These are phyloP conservation scores for Nicotiana rustica DNA, from an alignment of 305 asterid species.

Conservation along the genomic window DNA sequence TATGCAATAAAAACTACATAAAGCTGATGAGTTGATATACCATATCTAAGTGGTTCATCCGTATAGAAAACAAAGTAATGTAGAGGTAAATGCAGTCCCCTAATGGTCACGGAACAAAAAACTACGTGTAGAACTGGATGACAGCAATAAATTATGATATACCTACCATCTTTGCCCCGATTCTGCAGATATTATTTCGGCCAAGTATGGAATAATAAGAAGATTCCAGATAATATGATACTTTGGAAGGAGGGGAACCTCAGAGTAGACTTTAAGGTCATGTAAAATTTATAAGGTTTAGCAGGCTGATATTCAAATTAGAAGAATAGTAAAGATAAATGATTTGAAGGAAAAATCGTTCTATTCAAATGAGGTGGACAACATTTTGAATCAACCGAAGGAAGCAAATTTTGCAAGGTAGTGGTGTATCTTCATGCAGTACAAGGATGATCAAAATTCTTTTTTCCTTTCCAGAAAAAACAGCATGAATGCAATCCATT, in stretches of 20 bases:
- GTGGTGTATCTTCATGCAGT: background rate
- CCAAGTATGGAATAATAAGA: background rate
- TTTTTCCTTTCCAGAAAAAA: background rate
- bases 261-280: background rate
- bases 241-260: background rate
- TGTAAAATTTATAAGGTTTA: background rate
- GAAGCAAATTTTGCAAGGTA: background rate
- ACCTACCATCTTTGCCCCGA: background rate
- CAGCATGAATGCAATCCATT: background rate
- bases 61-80: conserved; percentile 11
- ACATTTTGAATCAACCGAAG: background rate
- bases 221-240: background rate
- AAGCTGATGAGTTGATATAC: background rate
- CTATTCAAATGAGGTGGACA: background rate
- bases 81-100: background rate
- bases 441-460: background rate
- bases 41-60: background rate
- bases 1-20: background rate
- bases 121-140: background rate
- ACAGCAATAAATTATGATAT: background rate
- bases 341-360: background rate
- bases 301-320: background rate
- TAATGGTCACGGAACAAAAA: background rate
- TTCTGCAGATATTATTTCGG: background rate
- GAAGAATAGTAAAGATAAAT: background rate